Evolutionary conservation across 2,329 filamentous ascomycete genomes (phyloP).

Genomic region (Ceratocystis cubensis): DNA sequence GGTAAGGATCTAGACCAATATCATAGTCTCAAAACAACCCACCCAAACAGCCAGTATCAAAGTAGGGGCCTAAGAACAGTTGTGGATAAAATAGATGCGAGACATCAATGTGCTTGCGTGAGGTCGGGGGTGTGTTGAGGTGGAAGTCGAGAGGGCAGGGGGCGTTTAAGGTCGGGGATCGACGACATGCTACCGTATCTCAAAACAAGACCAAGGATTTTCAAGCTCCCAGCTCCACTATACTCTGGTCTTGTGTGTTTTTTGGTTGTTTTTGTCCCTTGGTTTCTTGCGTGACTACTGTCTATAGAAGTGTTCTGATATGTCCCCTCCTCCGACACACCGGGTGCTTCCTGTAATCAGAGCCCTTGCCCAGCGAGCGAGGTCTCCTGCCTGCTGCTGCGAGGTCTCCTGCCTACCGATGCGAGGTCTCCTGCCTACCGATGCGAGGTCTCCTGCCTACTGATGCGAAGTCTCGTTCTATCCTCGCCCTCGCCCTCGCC

Average conservation of each 20-base stretch:
- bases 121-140: not conserved
- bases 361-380: no score
- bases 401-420: no score
- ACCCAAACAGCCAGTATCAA: not conserved
- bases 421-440: no score
- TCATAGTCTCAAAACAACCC: not conserved
- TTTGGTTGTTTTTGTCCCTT: not conserved
- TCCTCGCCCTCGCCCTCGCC: no score
- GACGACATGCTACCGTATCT: not conserved
- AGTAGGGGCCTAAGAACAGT: not conserved
- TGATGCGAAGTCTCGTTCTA: no score
- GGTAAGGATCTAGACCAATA: not conserved
- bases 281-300: not conserved
- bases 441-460: no score
- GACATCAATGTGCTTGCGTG: not conserved
- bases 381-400: no score
- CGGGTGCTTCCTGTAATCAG: no score
- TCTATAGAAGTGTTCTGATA: no score
- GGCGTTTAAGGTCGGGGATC: not conserved
- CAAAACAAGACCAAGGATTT: not conserved
- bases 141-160: not conserved
- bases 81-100: not conserved
- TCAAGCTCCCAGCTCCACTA: not conserved
- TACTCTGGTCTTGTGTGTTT: not conserved
- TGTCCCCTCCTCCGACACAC: no score